A percentile compares a stretch with the other conserved stretches of the same genome.
Conservation (phyloP, 148 eudicot genomes). For the Simmondsia chinensis region DNA sequence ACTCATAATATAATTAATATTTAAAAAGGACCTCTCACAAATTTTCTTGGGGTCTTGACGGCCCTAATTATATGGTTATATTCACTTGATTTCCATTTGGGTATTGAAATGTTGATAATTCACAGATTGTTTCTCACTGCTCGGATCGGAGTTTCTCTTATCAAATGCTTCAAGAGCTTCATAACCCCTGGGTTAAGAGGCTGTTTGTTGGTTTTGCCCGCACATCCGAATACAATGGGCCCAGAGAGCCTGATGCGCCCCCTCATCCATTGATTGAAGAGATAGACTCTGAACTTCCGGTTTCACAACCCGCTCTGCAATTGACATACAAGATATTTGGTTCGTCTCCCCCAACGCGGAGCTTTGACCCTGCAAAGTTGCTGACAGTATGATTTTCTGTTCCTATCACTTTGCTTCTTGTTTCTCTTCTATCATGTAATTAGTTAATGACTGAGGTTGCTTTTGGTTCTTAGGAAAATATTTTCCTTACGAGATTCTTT, state of each 20-base stretch:
- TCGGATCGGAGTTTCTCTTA: slow-evolving; percentile 87
- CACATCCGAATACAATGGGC: slow-evolving; percentile 84
- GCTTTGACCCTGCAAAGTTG: slow-evolving; percentile 94
- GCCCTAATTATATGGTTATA: not conserved
- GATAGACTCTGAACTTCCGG: slow-evolving; percentile 78
- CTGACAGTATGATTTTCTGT: slow-evolving; percentile 53
- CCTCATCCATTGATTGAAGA: slow-evolving; percentile 84
- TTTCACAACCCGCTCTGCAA: slow-evolving; percentile 73
- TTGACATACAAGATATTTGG: slow-evolving; percentile 80
- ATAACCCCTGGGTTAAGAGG: slow-evolving; percentile 90
- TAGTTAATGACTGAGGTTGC: too few relatives aligned
- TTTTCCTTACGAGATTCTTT: too few relatives aligned
- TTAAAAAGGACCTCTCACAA: too few relatives aligned
- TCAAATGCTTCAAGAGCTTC: slow-evolving; percentile 66
- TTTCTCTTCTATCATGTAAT: too few relatives aligned
- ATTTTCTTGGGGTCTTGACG: too few relatives aligned
- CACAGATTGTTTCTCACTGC: slow-evolving; percentile 65
- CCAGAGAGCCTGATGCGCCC: slow-evolving; percentile 55
- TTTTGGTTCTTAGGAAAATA: too few relatives aligned
- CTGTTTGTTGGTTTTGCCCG: slow-evolving; percentile 88
- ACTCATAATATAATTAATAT: too few relatives aligned
- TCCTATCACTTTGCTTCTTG: not conserved
- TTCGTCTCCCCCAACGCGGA: slow-evolving; percentile 90
- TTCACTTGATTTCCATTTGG: slow-evolving; percentile 3
- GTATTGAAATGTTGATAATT: slow-evolving; percentile 9